A percentile compares a stretch with the other conserved stretches of the same genome.
These are phyloP conservation scores for Cutaneotrichosporon cutaneum DNA, from an alignment of 1,284 basidiomycete genomes.

Conservation along the genomic window DNA sequence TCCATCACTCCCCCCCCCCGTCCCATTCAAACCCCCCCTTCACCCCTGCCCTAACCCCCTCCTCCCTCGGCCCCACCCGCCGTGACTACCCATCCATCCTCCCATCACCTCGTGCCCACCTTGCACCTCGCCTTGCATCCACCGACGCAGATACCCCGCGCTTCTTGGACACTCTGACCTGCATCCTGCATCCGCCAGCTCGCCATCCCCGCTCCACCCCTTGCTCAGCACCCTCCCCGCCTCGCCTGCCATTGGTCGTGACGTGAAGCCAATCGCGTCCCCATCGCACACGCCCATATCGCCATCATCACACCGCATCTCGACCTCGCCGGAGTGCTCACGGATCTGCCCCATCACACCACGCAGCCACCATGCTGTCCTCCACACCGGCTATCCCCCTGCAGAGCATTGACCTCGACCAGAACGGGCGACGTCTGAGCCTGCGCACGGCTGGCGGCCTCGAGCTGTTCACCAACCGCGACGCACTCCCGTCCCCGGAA, in stretches of 20 bases:
- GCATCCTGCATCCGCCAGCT: not conserved
- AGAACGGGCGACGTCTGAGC: conserved; percentile 38
- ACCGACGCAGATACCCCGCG: not conserved
- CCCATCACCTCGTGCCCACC: not conserved
- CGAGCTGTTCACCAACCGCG: conserved; percentile 45
- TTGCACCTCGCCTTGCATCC: not conserved
- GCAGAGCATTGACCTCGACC: conserved; percentile 40
- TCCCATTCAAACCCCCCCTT: not conserved
- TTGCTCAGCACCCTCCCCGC: not conserved
- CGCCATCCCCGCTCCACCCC: not conserved
- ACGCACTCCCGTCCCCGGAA: conserved; percentile 49
- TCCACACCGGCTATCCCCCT: conserved; percentile 49
- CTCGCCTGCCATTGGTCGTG: not conserved
- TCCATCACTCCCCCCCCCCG: not conserved
- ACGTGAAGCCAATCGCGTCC: not conserved
- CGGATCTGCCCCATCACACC: not conserved
- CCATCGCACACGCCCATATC: not conserved
- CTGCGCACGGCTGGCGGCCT: conserved; percentile 46
- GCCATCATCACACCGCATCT: not conserved
- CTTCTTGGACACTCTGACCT: not conserved
- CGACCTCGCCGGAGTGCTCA: not conserved
- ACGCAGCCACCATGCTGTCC: conserved; percentile 43
- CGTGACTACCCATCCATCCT: conserved; percentile 5
- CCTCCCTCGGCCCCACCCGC: not conserved
- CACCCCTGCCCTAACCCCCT: not conserved